Evolutionary conservation across 2,329 filamentous ascomycete species (phyloP).

Genomic region (Zymoseptoria tritici): DNA sequence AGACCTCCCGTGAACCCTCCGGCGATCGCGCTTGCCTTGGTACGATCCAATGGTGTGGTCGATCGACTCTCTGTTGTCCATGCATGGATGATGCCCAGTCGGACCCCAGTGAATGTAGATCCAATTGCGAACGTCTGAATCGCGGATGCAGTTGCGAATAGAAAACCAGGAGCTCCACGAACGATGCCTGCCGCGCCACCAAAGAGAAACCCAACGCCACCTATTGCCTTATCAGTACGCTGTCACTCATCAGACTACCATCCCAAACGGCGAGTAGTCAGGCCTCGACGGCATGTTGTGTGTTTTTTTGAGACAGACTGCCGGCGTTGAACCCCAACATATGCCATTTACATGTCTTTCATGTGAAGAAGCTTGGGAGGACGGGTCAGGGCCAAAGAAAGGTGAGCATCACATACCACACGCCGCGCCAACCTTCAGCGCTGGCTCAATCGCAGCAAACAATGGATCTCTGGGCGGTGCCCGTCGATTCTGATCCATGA

Average conservation of each 20-base stretch:
- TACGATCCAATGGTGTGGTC: constrained; percentile 43
- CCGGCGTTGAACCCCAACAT: neutral
- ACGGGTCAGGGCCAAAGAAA: neutral
- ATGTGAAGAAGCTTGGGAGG: neutral
- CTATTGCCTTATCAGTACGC: constrained; percentile 26
- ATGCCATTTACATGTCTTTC: neutral
- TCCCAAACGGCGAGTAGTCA: neutral
- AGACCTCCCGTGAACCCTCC: constrained; percentile 57
- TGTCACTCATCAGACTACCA: constrained; percentile 33
- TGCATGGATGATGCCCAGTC: constrained; percentile 33
- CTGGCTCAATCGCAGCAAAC: constrained; percentile 21
- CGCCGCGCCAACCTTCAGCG: constrained; percentile 28
- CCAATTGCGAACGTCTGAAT: constrained; percentile 77
- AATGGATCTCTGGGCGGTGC: constrained; percentile 14
- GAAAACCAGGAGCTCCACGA: constrained; percentile 55
- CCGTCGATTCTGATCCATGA: constrained; percentile 2
- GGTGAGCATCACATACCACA: constrained; percentile 23
- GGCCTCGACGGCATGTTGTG: constrained; percentile 9
- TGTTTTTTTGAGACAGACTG: neutral
- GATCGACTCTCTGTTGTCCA: constrained; percentile 17
- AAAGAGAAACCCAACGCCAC: constrained; percentile 58
- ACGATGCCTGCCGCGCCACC: constrained; percentile 45
- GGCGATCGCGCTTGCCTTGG: constrained; percentile 61
- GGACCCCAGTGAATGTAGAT: constrained; percentile 63
- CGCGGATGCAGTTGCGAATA: constrained; percentile 66